phyloP scores from a whole-genome alignment of 331 rosid species.

The Cydonia oblonga region DNA sequence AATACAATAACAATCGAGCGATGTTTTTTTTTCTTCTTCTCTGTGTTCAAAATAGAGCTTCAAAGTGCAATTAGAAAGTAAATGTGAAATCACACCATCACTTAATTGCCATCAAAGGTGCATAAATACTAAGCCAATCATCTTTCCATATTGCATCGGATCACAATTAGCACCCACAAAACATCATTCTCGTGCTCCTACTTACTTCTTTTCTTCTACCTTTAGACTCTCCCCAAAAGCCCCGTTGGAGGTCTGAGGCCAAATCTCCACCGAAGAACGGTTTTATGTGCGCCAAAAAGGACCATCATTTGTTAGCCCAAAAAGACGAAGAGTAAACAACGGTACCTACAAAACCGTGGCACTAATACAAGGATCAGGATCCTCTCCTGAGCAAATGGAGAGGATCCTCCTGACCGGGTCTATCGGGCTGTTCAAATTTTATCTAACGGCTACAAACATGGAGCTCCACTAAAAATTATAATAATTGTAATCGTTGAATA shows the following conservation, averaged over 20 bases:
- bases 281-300: constrained; percentile 2
- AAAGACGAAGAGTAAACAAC: not conserved
- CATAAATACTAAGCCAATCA: not conserved
- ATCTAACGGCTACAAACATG: no score
- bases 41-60: no score
- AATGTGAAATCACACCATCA: not conserved
- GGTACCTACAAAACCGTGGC: not conserved
- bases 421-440: no score
- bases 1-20: not conserved
- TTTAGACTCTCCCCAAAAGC: no score
- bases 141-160: not conserved
- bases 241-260: not conserved
- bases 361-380: not conserved
- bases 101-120: not conserved
- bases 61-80: not conserved
- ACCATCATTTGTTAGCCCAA: not conserved
- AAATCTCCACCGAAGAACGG: not conserved
- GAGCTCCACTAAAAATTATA: no score
- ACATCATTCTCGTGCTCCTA: not conserved
- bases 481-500: no score
- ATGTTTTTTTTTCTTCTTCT: no score
- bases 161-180: not conserved
- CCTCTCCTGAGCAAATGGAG: no score
- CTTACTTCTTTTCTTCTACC: not conserved
- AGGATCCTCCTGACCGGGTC: no score